Conservation (phyloP, 108 stramenopile genomes). For the Asterionellopsis glacialis region DNA sequence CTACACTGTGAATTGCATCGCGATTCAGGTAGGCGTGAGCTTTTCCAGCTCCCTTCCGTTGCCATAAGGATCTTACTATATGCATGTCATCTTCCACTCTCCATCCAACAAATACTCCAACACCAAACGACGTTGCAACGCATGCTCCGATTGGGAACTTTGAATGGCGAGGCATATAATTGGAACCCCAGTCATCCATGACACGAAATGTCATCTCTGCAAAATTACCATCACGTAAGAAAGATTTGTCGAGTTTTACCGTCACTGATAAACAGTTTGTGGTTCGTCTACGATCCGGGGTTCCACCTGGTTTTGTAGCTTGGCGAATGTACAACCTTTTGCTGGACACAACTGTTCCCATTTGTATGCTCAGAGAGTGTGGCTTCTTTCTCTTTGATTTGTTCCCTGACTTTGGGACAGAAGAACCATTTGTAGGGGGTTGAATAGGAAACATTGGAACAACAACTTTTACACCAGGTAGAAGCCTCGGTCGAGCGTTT, state of each 20-base stretch:
- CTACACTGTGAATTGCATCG: slow-evolving; percentile 52
- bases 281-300: slow-evolving; percentile 11
- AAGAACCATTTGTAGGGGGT: not conserved
- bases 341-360: slow-evolving; percentile 78
- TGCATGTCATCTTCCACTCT: slow-evolving; percentile 85
- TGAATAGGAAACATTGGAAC: slow-evolving; percentile 71
- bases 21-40: slow-evolving; percentile 66
- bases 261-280: slow-evolving; percentile 76
- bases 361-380: slow-evolving; percentile 44
- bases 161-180: slow-evolving; percentile 73
- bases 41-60: slow-evolving; percentile 58
- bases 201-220: slow-evolving; percentile 69
- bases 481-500: slow-evolving; percentile 8
- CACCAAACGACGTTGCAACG: slow-evolving; percentile 79
- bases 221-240: slow-evolving; percentile 71
- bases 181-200: slow-evolving; percentile 63
- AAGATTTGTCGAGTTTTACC: slow-evolving; percentile 68
- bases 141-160: slow-evolving; percentile 82
- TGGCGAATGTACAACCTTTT: slow-evolving; percentile 40
- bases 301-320: slow-evolving; percentile 9
- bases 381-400: slow-evolving; percentile 12
- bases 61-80: slow-evolving; percentile 79
- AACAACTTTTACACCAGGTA: slow-evolving; percentile 73
- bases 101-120: slow-evolving; percentile 86
- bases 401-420: slow-evolving; percentile 11